Percentiles rank a stretch among this genome's conserved stretches.
These are phyloP conservation scores for Cladorrhinum sp. DNA, from an alignment of 2,329 filamentous ascomycete genomes.

Conservation along the genomic window DNA sequence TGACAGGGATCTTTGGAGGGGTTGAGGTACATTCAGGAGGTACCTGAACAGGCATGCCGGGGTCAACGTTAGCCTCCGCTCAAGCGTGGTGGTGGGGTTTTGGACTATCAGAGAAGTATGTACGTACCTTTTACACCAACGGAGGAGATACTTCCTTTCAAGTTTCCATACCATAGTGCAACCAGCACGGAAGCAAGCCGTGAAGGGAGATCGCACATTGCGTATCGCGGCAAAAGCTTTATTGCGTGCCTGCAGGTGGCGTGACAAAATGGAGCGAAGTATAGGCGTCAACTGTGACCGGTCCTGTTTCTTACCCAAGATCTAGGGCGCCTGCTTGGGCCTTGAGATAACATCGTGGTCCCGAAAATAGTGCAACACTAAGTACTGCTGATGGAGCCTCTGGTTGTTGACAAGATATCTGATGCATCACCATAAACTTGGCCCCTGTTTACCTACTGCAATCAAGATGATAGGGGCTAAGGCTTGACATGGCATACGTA, in stretches of 20 bases:
- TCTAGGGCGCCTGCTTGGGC: constrained; percentile 5
- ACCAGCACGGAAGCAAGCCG: background rate
- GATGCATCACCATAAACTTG: background rate
- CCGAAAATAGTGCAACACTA: background rate
- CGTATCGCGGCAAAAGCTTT: background rate
- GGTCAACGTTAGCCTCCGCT: constrained; percentile 3
- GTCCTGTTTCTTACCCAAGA: background rate
- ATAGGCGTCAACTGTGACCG: background rate
- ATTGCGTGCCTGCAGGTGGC: background rate
- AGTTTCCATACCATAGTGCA: background rate
- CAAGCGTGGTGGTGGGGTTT: background rate
- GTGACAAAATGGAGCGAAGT: background rate
- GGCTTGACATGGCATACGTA: background rate
- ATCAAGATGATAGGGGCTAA: background rate
- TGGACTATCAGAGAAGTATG: background rate
- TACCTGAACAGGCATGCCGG: constrained; percentile 1
- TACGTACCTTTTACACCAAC: background rate
- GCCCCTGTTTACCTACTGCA: constrained; percentile 6
- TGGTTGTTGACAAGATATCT: background rate
- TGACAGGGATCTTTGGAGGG: constrained; percentile 8
- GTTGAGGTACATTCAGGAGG: constrained; percentile 8
- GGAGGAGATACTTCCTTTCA: background rate
- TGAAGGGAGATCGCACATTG: background rate
- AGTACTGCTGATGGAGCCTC: background rate
- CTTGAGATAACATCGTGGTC: background rate